Conservation (phyloP, 441 rosid species). For the Pelargonium australe region DNA sequence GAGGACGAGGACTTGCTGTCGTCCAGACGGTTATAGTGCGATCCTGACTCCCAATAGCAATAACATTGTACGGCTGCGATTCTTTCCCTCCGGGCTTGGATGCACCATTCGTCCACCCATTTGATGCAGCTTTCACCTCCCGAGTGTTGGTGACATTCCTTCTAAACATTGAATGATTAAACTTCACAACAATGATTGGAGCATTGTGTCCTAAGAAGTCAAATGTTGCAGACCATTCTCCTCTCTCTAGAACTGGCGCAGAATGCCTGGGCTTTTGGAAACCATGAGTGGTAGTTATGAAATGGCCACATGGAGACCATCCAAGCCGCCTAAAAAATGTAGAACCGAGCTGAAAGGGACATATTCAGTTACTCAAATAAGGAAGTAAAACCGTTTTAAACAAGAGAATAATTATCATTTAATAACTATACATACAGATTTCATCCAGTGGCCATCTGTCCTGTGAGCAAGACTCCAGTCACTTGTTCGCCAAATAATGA, state of each 20-base stretch:
- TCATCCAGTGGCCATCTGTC: conserved; percentile 97
- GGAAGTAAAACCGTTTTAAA: conserved; percentile 11
- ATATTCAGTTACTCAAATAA: conserved; percentile 21
- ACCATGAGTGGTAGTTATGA: conserved; percentile 93
- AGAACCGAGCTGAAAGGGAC: conserved; percentile 73
- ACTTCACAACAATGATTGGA: conserved; percentile 85
- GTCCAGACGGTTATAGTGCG: conserved; percentile 99
- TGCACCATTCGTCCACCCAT: conserved; percentile 88
- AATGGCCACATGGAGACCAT: conserved; percentile 99
- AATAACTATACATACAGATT: conserved; percentile 57
- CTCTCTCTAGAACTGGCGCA: conserved; percentile 96
- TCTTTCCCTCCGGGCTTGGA: conserved; percentile 75
- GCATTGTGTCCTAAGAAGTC: conserved; percentile 98
- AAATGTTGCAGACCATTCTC: conserved; percentile 94
- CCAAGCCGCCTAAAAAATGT: conserved; percentile 98
- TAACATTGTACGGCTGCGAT: conserved; percentile 75
- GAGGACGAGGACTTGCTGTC: conserved; percentile 90
- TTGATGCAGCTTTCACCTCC: conserved; percentile 45
- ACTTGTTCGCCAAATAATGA: conserved; percentile 95
- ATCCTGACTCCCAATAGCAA: conserved; percentile 98
- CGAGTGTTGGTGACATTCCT: conserved; percentile 41
- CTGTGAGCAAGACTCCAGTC: conserved; percentile 95
- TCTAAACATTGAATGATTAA: conserved; percentile 88
- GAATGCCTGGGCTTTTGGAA: conserved; percentile 99
- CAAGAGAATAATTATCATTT: not conserved